Evolutionary conservation across 1,284 basidiomycete species (phyloP), one percentile per base, ranked within the genome.

Genomic region (Puccinia coronata): DNA sequence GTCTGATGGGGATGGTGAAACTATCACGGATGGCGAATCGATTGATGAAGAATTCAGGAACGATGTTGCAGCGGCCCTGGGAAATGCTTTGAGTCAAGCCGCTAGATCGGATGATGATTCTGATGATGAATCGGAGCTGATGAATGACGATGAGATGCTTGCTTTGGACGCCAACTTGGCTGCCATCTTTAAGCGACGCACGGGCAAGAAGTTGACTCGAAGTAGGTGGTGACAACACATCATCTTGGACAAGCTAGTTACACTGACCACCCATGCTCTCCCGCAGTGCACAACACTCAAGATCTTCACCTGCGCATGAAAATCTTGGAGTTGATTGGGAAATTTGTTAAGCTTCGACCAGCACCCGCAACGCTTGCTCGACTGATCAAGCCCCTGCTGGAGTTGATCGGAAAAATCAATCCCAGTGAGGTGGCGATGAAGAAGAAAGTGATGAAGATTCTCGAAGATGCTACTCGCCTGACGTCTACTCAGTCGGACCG

Each of bases 81-180:
- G 67, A 2, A 51, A 80, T 80, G 77, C 67, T 31, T 72, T 72
- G 55, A 61, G 53, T 34, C 61, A 71, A 72, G n/a, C 51, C 23
- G 25, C 36, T 12, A 41, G 43, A 14, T 55, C 53, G 16, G 69
- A 72, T 47, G 69, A 59, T 47, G 61, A 31, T 51, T 80, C 77
- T 55, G 77, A 51, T 11, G 57, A 59, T 4, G 69, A 71, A 31
- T 70, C 65, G 3, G 77, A 61, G 39, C 28, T 71, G 39, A 51
- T 80, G 67, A 39, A 80, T 28, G 77, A 80, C 57, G 77, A 80
- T 61, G 67, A 80, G 57, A 80, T 80, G 77, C 65, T 80, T 53
- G 77, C 77, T 20, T 63, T 80, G 23, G 77, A 80, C 70, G 65
- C 69, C 28, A 70, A 80, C 41, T 53, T 80, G 20, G 77, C 77